Evolutionary conservation across 345 rosid genomes (phyloP).

Genomic region (Eucalyptus tenuipes): DNA sequence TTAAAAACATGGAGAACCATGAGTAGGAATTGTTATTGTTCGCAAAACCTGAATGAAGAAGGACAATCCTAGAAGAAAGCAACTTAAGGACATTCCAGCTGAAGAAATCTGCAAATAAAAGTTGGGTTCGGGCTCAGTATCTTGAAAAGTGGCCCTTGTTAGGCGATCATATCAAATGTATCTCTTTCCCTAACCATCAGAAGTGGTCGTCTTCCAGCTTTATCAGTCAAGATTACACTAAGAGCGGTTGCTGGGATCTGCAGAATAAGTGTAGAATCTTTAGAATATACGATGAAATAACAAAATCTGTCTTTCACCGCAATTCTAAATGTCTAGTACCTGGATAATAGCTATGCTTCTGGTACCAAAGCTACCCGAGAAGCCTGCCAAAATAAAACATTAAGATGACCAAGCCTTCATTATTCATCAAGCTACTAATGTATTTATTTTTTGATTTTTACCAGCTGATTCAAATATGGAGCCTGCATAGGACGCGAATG

Average conservation of each 20-base stretch:
- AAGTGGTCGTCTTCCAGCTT: slow-evolving; percentile 10
- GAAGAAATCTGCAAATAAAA: slow-evolving; percentile 3
- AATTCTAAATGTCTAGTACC: not conserved
- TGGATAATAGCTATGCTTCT: not conserved
- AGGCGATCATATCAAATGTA: not conserved
- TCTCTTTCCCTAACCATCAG: slow-evolving; percentile 3
- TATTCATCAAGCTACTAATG: too few relatives aligned
- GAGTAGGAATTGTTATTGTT: not conserved
- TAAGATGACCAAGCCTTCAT: not conserved
- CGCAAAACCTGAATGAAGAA: slow-evolving; percentile 6
- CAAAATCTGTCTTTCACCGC: not conserved
- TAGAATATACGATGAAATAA: not conserved
- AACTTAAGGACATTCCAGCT: not conserved
- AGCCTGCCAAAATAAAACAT: not conserved
- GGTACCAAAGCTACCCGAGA: not conserved
- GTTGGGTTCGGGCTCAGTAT: not conserved
- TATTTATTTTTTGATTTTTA: not conserved
- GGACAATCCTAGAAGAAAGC: slow-evolving; percentile 1
- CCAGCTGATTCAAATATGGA: slow-evolving; percentile 37
- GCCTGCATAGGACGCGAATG: slow-evolving; percentile 28
- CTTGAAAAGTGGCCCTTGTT: not conserved
- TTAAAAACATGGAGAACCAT: not conserved
- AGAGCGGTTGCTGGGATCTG: not conserved
- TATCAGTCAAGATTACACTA: slow-evolving; percentile 3
- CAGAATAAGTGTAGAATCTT: not conserved